These are phyloP conservation scores for Pythium grandisporangium DNA, from an alignment of 352 stramenopile genomes.

Conservation along the genomic window DNA sequence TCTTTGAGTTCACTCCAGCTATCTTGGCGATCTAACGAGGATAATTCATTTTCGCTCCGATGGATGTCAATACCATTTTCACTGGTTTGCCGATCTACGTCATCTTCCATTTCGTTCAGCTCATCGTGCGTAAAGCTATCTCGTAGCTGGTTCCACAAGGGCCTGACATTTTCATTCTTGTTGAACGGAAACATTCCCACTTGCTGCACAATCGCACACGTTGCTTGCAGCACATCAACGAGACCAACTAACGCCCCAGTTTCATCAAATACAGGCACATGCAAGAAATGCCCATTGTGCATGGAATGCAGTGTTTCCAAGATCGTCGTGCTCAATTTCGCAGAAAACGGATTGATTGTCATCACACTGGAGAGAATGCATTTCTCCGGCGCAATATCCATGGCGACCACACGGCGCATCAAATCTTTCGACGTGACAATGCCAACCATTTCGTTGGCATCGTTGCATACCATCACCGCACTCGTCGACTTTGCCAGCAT, in stretches of 20 bases:
- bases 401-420: constrained; percentile 91
- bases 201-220: constrained; percentile 80
- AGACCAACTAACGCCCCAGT: constrained; percentile 88
- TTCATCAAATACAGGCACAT: constrained; percentile 92
- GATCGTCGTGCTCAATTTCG: constrained; percentile 89
- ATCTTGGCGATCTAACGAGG: constrained; percentile 1
- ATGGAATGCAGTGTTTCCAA: constrained; percentile 97
- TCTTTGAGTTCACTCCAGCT: constrained; percentile 7
- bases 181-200: constrained; percentile 68
- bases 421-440: constrained; percentile 98
- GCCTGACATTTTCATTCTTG: constrained; percentile 59
- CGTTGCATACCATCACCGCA: constrained; percentile 88
- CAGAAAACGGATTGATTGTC: constrained; percentile 92
- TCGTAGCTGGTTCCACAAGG: constrained; percentile 70
- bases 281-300: constrained; percentile 96
- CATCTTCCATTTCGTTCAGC: constrained; percentile 28
- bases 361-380: constrained; percentile 89
- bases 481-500: constrained; percentile 80
- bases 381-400: constrained; percentile 72
- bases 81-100: constrained; percentile 6
- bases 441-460: constrained; percentile 78
- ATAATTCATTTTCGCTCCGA: constrained; percentile 1
- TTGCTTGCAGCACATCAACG: constrained; percentile 95
- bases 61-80: not conserved
- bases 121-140: constrained; percentile 33